Percentiles rank a stretch among this genome's conserved stretches.
Evolutionary conservation across 805 yeast genomes (phyloP).

Genomic region (Starmerella bombicola): DNA sequence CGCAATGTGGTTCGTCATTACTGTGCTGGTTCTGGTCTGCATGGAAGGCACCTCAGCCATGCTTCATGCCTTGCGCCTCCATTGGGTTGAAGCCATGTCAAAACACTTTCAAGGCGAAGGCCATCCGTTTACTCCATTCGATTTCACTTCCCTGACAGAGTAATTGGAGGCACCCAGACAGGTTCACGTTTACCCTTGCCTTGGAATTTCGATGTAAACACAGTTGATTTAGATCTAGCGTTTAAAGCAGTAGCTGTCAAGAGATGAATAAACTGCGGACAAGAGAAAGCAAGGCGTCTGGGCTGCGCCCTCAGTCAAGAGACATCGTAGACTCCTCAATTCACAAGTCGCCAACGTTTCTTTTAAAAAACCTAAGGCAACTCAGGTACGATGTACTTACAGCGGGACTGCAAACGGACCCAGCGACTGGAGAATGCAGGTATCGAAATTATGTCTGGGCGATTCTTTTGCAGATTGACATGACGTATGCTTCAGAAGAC

Average conservation of each 20-base stretch:
- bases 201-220: too few relatives aligned
- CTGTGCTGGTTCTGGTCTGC: constrained; percentile 79
- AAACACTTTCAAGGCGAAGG: constrained; percentile 98
- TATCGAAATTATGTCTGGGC: constrained; percentile 74
- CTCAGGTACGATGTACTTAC: constrained; percentile 40
- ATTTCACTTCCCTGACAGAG: constrained; percentile 33
- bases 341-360: constrained; percentile 31
- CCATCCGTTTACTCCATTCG: constrained; percentile 71
- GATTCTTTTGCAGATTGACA: constrained; percentile 43
- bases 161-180: too few relatives aligned
- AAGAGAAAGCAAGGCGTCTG: constrained; percentile 9
- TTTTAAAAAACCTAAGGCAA: constrained; percentile 41
- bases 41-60: constrained; percentile 99
- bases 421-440: constrained; percentile 36
- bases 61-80: constrained; percentile 92
- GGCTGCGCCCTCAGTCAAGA: constrained; percentile 3
- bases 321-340: constrained; percentile 43
- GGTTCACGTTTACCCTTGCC: too few relatives aligned
- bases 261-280: constrained; percentile 5
- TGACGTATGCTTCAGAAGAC: constrained; percentile 41
- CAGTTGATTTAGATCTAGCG: too few relatives aligned
- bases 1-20: constrained; percentile 89
- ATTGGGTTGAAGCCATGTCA: constrained; percentile 99
- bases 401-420: constrained; percentile 31
- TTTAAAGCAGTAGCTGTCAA: not conserved